These are phyloP conservation scores for Plasmodium gonderi DNA, from an alignment of 169 alveolate species.

Conservation along the genomic window DNA sequence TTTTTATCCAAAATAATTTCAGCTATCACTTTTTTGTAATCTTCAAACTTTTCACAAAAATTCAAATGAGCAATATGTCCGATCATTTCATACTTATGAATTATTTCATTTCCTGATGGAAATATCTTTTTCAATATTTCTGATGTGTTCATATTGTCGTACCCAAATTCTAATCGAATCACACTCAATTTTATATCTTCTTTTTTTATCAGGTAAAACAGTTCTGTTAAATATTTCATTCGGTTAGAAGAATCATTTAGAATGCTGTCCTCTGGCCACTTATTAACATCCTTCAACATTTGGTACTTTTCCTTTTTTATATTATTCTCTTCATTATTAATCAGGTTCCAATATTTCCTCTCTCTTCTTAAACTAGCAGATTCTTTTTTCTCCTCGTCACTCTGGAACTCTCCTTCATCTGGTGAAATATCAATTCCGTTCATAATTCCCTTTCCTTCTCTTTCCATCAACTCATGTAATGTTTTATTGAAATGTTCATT, in stretches of 20 bases:
- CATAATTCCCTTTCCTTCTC: not conserved
- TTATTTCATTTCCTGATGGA: conserved; percentile 82
- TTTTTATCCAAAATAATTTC: conserved; percentile 90
- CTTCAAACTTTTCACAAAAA: conserved; percentile 85
- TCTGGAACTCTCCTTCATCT: not conserved
- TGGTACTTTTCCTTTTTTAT: not conserved
- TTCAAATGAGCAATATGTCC: conserved; percentile 94
- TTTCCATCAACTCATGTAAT: not conserved
- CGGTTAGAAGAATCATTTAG: no score
- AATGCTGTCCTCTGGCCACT: not conserved
- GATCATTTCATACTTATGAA: conserved; percentile 89
- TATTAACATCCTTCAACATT: not conserved
- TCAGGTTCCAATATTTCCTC: no score
- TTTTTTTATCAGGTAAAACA: conserved; percentile 12
- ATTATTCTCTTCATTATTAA: not conserved
- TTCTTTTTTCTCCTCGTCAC: not conserved
- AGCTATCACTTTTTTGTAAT: conserved; percentile 87
- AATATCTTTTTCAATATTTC: conserved; percentile 79
- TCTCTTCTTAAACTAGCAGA: no score
- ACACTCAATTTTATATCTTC: conserved; percentile 11
- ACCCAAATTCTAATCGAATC: conserved; percentile 39
- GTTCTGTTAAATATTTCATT: conserved; percentile 6
- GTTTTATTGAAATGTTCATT: conserved; percentile 35
- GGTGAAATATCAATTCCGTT: not conserved
- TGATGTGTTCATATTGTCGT: conserved; percentile 75